Conservation (phyloP, 768 basidiomycete species). For the Lyophyllum semitale region DNA sequence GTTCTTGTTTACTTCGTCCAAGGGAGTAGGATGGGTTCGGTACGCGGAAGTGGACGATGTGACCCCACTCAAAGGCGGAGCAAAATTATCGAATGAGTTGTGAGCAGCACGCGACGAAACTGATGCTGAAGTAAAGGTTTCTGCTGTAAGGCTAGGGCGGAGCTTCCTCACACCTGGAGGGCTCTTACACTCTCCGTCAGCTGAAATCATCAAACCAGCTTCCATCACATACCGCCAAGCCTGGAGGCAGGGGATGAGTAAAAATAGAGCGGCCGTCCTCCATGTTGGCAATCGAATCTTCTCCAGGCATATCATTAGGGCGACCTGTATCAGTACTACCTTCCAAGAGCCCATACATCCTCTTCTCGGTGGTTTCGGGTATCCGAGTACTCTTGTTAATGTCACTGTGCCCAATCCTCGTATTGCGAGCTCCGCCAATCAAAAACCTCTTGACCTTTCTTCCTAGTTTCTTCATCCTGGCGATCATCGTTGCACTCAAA, state of each 20-base stretch:
- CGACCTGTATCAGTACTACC: not conserved
- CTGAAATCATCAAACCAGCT: not conserved
- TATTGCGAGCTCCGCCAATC: slow-evolving; percentile 12
- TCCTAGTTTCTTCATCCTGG: slow-evolving; percentile 27
- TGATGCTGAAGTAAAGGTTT: slow-evolving; percentile 16
- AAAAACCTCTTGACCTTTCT: slow-evolving; percentile 29
- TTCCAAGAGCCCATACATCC: not conserved
- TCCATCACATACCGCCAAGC: slow-evolving; percentile 21
- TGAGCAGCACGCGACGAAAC: slow-evolving; percentile 7
- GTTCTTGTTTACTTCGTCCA: not conserved
- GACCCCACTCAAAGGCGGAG: slow-evolving; percentile 19
- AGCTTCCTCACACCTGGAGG: slow-evolving; percentile 10
- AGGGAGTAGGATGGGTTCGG: not conserved
- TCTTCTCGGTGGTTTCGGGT: not conserved
- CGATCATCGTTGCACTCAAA: slow-evolving; percentile 11
- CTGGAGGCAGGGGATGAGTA: slow-evolving; percentile 25
- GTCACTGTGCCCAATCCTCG: too few relatives aligned
- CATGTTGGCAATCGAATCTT: not conserved
- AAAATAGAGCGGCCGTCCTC: not conserved
- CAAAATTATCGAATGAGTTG: not conserved
- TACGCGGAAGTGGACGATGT: slow-evolving; percentile 20
- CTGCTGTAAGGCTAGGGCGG: slow-evolving; percentile 19
- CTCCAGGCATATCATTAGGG: not conserved
- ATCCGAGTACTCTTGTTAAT: not conserved
- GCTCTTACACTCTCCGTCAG: not conserved